phyloP scores from a whole-genome alignment of 2,329 filamentous ascomycete genomes.

The Aspergillus texensis region DNA sequence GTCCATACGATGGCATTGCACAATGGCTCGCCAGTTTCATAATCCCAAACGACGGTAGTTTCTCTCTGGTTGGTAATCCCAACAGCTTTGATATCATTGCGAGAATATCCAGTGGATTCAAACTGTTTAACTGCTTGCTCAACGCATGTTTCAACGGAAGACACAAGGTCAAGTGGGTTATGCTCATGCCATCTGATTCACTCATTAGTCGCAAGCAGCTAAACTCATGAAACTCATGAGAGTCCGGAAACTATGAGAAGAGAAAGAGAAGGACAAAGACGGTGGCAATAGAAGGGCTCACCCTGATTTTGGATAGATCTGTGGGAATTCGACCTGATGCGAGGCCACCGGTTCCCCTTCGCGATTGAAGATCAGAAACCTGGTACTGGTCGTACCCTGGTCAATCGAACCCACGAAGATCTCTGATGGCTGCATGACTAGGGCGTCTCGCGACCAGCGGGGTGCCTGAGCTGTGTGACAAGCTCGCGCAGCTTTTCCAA shows the following conservation, averaged over 20 bases:
- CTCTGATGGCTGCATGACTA: conserved; percentile 29
- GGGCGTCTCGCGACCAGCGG: not conserved
- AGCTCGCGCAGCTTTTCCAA: not conserved
- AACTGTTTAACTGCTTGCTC: conserved; percentile 72
- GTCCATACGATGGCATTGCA: conserved; percentile 89
- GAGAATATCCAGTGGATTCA: conserved; percentile 64
- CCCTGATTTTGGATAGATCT: conserved; percentile 83
- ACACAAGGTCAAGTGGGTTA: conserved; percentile 73
- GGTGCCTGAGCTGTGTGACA: not conserved
- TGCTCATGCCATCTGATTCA: conserved; percentile 80
- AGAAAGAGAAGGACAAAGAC: conserved; percentile 32
- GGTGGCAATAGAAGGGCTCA: conserved; percentile 41
- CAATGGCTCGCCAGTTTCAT: conserved; percentile 74
- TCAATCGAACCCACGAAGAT: conserved; percentile 82
- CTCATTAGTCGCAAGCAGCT: not conserved
- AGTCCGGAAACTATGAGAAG: not conserved
- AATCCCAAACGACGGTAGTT: conserved; percentile 84
- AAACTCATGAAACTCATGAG: not conserved
- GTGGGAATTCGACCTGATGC: conserved; percentile 83
- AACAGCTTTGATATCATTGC: conserved; percentile 69
- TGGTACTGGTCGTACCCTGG: conserved; percentile 84
- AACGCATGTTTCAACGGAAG: conserved; percentile 76
- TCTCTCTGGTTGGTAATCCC: conserved; percentile 92
- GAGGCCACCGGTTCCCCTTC: conserved; percentile 75
- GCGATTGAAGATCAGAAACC: conserved; percentile 86